phyloP scores from a whole-genome alignment of 1,139 yeast genomes.

The Dujonia santamariae region DNA sequence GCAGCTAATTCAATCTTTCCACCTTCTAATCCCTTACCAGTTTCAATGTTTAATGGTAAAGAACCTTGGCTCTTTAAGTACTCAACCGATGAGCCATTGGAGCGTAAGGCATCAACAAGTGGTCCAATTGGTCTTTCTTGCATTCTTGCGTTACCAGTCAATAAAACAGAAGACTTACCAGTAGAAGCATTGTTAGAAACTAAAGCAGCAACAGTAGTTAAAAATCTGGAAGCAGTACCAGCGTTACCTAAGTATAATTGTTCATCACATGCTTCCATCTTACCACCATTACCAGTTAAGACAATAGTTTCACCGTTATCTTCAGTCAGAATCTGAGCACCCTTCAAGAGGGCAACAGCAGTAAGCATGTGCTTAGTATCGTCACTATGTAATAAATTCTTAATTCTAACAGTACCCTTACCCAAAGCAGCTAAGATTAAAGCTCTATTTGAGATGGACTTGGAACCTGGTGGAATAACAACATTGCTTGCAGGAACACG shows the following conservation, averaged over 20 bases:
- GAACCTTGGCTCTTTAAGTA: conserved; percentile 80
- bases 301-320: conserved; percentile 89
- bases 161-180: conserved; percentile 45
- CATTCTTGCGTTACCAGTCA: conserved; percentile 97
- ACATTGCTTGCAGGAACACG: conserved; percentile 42
- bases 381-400: conserved; percentile 87
- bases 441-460: conserved; percentile 94
- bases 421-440: conserved; percentile 90
- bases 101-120: conserved; percentile 81
- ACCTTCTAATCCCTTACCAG: conserved; percentile 76
- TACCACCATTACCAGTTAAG: conserved; percentile 84
- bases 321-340: conserved; percentile 77
- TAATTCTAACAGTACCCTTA: conserved; percentile 75
- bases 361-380: conserved; percentile 94
- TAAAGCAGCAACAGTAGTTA: conserved; percentile 86
- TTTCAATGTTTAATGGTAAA: conserved; percentile 70
- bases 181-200: conserved; percentile 46
- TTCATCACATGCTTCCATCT: conserved; percentile 53
- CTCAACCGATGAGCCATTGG: conserved; percentile 73
- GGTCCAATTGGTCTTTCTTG: conserved; percentile 98
- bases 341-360: conserved; percentile 76
- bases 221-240: conserved; percentile 95
- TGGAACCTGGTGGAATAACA: conserved; percentile 92
- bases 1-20: conserved; percentile 94
- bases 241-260: conserved; percentile 89